phyloP scores from a whole-genome alignment of 2,329 filamentous ascomycete genomes.

The Monosporascus sp. region DNA sequence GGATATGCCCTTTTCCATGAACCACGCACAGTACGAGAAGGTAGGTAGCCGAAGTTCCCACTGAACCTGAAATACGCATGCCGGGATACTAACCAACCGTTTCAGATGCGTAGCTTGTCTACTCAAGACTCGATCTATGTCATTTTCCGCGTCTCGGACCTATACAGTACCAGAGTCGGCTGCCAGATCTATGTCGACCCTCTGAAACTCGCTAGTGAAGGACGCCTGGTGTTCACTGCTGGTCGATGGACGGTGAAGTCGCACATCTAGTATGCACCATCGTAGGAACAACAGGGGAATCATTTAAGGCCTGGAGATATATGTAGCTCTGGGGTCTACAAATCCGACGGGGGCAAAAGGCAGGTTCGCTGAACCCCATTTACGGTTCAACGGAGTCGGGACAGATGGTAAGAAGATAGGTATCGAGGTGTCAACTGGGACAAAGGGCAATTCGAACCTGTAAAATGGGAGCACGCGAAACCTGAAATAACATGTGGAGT shows the following conservation, averaged over 20 bases:
- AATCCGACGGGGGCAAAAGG: too few species aligned
- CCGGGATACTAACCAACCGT: neutral
- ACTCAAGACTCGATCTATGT: constrained; percentile 9
- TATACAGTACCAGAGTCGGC: constrained; percentile 9
- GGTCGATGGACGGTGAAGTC: constrained; percentile 8
- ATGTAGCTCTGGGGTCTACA: too few species aligned
- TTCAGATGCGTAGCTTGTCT: neutral
- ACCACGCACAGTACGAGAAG: constrained; percentile 35
- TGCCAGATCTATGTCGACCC: constrained; percentile 13
- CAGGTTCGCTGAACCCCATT: too few species aligned
- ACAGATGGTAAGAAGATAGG: too few species aligned
- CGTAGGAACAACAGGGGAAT: too few species aligned
- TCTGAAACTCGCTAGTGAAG: neutral
- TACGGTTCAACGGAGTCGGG: too few species aligned
- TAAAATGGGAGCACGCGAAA: too few species aligned
- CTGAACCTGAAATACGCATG: neutral
- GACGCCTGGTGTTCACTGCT: constrained; percentile 4
- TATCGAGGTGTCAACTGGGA: too few species aligned
- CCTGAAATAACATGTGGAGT: too few species aligned
- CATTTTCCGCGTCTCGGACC: constrained; percentile 15
- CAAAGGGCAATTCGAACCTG: too few species aligned
- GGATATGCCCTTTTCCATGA: constrained; percentile 41
- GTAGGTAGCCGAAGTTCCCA: constrained; percentile 24
- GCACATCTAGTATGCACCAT: neutral
- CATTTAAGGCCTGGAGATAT: too few species aligned